These are phyloP conservation scores for Geosiphon pyriformis DNA, from an alignment of 192 early-diverging fungal species.

Conservation along the genomic window DNA sequence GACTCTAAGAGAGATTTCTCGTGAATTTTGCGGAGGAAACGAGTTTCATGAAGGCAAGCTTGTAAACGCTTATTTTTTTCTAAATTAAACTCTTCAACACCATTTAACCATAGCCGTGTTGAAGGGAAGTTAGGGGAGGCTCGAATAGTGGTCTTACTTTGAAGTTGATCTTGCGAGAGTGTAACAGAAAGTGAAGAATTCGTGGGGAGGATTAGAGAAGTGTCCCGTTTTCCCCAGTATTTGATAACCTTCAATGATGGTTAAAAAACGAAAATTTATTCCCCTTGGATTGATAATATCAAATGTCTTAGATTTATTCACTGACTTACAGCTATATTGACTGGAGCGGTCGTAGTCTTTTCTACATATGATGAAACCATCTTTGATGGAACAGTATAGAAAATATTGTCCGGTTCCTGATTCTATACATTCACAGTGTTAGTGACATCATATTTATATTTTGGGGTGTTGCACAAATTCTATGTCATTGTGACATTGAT, in stretches of 20 bases:
- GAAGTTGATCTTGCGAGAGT: slow-evolving; percentile 92
- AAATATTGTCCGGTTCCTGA: no score
- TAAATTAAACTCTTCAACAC: slow-evolving; percentile 74
- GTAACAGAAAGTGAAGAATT: slow-evolving; percentile 97
- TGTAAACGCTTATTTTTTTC: slow-evolving; percentile 73
- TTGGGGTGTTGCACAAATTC: no score
- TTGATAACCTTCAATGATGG: slow-evolving; percentile 63
- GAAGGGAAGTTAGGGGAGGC: slow-evolving; percentile 50
- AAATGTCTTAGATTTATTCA: slow-evolving; percentile 4
- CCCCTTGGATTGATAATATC: neutral
- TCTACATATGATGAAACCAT: no score
- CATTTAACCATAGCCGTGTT: slow-evolving; percentile 96
- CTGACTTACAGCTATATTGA: slow-evolving; percentile 92
- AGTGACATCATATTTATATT: no score
- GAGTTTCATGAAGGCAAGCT: slow-evolving; percentile 77
- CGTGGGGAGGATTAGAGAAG: slow-evolving; percentile 86
- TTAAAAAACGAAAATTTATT: neutral
- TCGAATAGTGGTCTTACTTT: slow-evolving; percentile 89
- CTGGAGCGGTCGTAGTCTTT: slow-evolving; percentile 89
- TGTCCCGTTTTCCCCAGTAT: slow-evolving; percentile 98
- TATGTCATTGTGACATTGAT: no score
- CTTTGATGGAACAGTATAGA: no score
- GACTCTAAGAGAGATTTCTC: slow-evolving; percentile 24
- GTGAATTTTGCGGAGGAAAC: slow-evolving; percentile 61
- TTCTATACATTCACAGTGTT: no score